Evolutionary conservation across 164 flowering plant genomes (phyloP).

Genomic region (Kalanchoe fedtschenkoi): DNA sequence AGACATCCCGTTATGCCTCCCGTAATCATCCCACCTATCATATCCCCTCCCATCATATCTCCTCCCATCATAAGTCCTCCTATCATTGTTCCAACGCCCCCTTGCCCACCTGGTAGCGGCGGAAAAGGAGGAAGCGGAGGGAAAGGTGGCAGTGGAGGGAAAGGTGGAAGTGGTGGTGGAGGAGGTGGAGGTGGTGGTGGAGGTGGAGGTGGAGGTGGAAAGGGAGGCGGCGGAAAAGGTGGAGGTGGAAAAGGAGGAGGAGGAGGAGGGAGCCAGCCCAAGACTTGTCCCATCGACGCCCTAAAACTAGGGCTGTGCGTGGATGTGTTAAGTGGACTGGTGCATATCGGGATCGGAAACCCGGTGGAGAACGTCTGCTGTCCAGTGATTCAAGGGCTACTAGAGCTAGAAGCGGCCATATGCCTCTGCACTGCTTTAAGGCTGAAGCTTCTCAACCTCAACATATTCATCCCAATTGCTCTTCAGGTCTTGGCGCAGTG

Average conservation of each 20-base stretch:
- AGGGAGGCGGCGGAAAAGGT: constrained; percentile 10
- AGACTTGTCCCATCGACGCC: constrained; percentile 64
- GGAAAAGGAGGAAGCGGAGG: constrained; percentile 1
- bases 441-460: constrained; percentile 67
- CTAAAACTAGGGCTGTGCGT: constrained; percentile 73
- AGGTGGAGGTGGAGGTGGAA: neutral
- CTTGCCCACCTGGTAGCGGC: constrained; percentile 5
- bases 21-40: constrained; percentile 1
- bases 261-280: constrained; percentile 28
- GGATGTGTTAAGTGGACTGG: constrained; percentile 75
- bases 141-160: neutral
- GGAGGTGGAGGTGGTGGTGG: neutral
- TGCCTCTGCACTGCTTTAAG: constrained; percentile 77
- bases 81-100: neutral
- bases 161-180: neutral
- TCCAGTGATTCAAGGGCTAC: constrained; percentile 66
- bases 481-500: constrained; percentile 61
- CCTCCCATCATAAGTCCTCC: constrained; percentile 6
- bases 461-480: constrained; percentile 71
- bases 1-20: constrained; percentile 6
- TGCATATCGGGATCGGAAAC: constrained; percentile 70
- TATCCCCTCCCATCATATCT: constrained; percentile 2
- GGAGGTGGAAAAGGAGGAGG: constrained; percentile 11
- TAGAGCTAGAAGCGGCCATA: constrained; percentile 85
- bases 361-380: constrained; percentile 71